These are phyloP conservation scores for Oryza rufipogon DNA, from an alignment of 176 grass and related monocot genomes.

Conservation along the genomic window DNA sequence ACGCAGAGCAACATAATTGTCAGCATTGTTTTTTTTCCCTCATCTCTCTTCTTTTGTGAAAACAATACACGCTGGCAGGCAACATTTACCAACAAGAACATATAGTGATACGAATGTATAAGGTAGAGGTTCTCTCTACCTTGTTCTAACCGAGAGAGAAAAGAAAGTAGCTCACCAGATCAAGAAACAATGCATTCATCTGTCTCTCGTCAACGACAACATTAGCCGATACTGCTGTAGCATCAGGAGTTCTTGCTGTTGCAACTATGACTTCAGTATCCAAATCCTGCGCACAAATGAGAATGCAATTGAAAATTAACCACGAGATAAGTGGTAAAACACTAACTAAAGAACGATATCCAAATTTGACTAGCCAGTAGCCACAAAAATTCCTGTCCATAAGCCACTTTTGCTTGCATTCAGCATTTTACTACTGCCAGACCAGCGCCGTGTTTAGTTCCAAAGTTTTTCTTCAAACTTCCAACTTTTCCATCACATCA, in stretches of 20 bases:
- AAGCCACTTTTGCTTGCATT: slow-evolving; percentile 11
- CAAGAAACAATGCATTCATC: slow-evolving; percentile 98
- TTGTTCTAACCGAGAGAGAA: background rate
- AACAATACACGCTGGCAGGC: background rate
- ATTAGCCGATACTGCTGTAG: slow-evolving; percentile 81
- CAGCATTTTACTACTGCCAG: slow-evolving; percentile 13
- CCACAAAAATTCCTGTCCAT: background rate
- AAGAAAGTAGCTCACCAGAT: slow-evolving; percentile 69
- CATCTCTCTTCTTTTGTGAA: background rate
- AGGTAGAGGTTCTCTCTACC: background rate
- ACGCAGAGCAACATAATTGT: slow-evolving; percentile 29
- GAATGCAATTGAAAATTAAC: slow-evolving; percentile 34
- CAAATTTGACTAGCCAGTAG: slow-evolving; percentile 7
- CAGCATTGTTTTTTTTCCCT: slow-evolving; percentile 6
- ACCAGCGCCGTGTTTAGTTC: too few relatives aligned
- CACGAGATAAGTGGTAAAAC: background rate
- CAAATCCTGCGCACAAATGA: slow-evolving; percentile 61
- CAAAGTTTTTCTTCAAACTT: too few relatives aligned
- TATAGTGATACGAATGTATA: background rate
- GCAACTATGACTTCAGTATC: slow-evolving; percentile 93
- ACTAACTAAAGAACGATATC: background rate
- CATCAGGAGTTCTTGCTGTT: slow-evolving; percentile 68
- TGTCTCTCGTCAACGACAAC: slow-evolving; percentile 82
- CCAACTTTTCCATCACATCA: too few relatives aligned
- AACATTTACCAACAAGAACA: background rate